These are phyloP conservation scores for Chenopodium berlandieri DNA, from an alignment of 148 eudicot genomes.

Conservation along the genomic window DNA sequence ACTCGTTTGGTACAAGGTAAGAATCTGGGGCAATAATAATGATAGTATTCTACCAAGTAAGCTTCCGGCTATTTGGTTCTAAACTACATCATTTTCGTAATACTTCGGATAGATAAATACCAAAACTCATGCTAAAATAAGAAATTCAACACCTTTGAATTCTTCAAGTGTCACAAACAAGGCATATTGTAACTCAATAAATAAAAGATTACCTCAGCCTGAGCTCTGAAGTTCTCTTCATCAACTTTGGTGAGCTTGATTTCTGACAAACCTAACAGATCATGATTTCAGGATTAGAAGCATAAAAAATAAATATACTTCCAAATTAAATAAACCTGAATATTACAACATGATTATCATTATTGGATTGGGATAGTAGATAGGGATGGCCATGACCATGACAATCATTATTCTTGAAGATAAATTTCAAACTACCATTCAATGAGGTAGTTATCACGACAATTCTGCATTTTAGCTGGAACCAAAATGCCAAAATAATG, in stretches of 20 bases:
- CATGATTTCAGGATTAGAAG: slow-evolving; percentile 6
- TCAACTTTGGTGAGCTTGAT: slow-evolving; percentile 33
- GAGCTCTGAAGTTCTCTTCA: slow-evolving; percentile 32
- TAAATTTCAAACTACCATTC: not conserved
- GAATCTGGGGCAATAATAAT: not conserved
- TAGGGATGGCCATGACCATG: not conserved
- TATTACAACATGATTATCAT: not conserved
- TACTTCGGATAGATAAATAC: too few relatives aligned
- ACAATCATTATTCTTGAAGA: not conserved
- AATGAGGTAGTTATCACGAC: not conserved
- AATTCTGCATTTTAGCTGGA: not conserved
- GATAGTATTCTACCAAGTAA: not conserved
- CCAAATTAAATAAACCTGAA: not conserved
- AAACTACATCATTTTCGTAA: too few relatives aligned
- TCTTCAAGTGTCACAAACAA: not conserved
- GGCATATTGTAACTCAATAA: not conserved
- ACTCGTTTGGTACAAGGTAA: not conserved
- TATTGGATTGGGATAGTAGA: not conserved
- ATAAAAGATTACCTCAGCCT: slow-evolving; percentile 42
- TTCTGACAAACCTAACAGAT: slow-evolving; percentile 33
- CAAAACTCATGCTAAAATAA: too few relatives aligned
- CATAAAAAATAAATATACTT: not conserved
- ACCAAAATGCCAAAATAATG: not conserved
- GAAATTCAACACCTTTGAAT: too few relatives aligned
- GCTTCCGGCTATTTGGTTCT: not conserved